These are phyloP conservation scores for Daldinia concentrica DNA, from an alignment of 495 filamentous ascomycete genomes.

Conservation along the genomic window DNA sequence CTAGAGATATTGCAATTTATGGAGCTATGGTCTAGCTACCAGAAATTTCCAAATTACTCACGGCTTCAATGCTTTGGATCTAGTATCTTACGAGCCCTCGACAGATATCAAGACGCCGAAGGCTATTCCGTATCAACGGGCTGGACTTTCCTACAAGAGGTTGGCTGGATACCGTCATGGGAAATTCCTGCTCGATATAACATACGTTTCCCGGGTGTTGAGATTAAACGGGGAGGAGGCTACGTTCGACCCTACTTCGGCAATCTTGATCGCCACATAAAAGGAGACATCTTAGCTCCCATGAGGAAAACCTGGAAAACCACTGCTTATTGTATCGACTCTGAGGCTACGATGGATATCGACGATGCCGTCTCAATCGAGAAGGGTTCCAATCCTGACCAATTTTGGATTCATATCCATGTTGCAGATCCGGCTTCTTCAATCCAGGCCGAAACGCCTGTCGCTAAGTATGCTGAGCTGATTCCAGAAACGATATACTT, in stretches of 20 bases:
- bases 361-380: slow-evolving; percentile 92
- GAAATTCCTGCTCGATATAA: slow-evolving; percentile 74
- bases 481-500: slow-evolving; percentile 75
- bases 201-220: slow-evolving; percentile 62
- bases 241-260: slow-evolving; percentile 49
- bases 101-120: slow-evolving; percentile 69
- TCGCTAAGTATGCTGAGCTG: slow-evolving; percentile 71
- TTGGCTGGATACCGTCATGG: slow-evolving; percentile 84
- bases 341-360: slow-evolving; percentile 74
- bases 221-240: slow-evolving; percentile 55
- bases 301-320: slow-evolving; percentile 77
- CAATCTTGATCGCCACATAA: slow-evolving; percentile 37
- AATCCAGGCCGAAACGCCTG: slow-evolving; percentile 63
- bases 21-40: slow-evolving; percentile 70
- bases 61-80: slow-evolving; percentile 69
- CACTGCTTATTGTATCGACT: slow-evolving; percentile 87
- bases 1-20: slow-evolving; percentile 73
- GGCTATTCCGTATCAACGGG: slow-evolving; percentile 64
- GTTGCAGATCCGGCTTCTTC: slow-evolving; percentile 95
- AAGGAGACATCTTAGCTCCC: slow-evolving; percentile 58
- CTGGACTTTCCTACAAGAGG: slow-evolving; percentile 82
- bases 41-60: slow-evolving; percentile 57
- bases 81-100: slow-evolving; percentile 74
- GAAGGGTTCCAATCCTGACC: slow-evolving; percentile 60
- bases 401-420: slow-evolving; percentile 89